Conservation (phyloP, 1,139 yeast genomes). For the Candida albicans region DNA sequence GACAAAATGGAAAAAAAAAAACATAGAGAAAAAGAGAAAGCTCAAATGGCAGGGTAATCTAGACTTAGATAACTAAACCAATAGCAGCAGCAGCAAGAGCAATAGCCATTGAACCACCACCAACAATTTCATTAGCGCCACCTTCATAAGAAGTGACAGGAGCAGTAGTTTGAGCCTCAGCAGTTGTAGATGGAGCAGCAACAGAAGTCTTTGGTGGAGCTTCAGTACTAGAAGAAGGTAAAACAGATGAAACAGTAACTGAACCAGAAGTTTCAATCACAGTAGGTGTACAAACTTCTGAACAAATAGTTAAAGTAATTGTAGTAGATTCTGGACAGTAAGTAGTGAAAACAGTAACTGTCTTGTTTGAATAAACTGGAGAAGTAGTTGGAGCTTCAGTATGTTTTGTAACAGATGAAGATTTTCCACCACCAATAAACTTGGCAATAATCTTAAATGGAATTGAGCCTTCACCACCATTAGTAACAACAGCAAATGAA, state of each 20-base stretch:
- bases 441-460: conserved; percentile 21
- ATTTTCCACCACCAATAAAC: neutral
- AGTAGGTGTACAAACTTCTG: conserved; percentile 6
- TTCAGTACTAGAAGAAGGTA: neutral
- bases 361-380: neutral
- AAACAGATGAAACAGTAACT: conserved; percentile 1
- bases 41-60: neutral
- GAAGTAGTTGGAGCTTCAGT: conserved; percentile 1
- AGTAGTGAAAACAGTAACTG: conserved; percentile 10
- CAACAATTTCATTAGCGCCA: conserved; percentile 5
- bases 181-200: neutral
- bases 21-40: neutral
- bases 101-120: conserved; percentile 7
- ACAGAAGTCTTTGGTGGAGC: neutral
- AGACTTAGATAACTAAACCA: conserved; percentile 6
- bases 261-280: conserved; percentile 4
- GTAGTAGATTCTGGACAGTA: conserved; percentile 13
- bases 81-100: conserved; percentile 9
- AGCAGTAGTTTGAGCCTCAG: neutral
- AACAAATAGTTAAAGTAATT: conserved; percentile 12
- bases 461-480: conserved; percentile 19
- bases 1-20: neutral
- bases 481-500: conserved; percentile 25
- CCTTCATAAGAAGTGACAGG: conserved; percentile 7
- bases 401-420: neutral